These are phyloP conservation scores for Stereocaulon alpinum DNA, from an alignment of 495 filamentous ascomycete genomes.

Conservation along the genomic window DNA sequence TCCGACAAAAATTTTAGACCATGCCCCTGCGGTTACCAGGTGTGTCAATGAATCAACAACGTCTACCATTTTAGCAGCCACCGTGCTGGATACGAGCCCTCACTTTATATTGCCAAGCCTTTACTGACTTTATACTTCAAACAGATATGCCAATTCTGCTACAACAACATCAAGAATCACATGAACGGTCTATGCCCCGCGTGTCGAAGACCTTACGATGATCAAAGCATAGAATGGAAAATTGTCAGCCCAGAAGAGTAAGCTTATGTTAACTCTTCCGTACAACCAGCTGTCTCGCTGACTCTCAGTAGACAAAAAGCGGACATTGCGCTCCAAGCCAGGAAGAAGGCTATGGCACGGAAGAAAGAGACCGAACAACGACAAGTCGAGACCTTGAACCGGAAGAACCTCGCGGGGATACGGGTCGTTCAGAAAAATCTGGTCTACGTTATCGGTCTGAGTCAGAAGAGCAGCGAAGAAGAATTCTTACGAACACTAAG, in stretches of 20 bases:
- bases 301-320: conserved; percentile 54
- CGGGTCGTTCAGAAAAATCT: conserved; percentile 96
- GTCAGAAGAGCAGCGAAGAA: conserved; percentile 81
- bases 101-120: not conserved
- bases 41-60: conserved; percentile 29
- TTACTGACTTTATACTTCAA: not conserved
- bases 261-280: conserved; percentile 20
- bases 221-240: conserved; percentile 93
- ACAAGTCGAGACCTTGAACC: conserved; percentile 87
- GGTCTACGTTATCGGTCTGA: conserved; percentile 93
- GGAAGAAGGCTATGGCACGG: conserved; percentile 79
- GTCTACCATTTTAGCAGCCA: not conserved
- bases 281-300: not conserved
- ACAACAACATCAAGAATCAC: conserved; percentile 94
- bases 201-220: conserved; percentile 88
- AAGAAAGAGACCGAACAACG: conserved; percentile 93
- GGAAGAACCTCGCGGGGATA: conserved; percentile 89
- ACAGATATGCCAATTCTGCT: conserved; percentile 98
- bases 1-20: conserved; percentile 95
- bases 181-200: conserved; percentile 94
- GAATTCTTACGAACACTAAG: conserved; percentile 79
- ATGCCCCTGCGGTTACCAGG: conserved; percentile 97
- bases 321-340: conserved; percentile 78
- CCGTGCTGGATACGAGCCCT: not conserved
- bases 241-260: conserved; percentile 89